A percentile compares a stretch with the other conserved stretches of the same genome.
These are phyloP conservation scores for Phytophthora sp. DNA, from an alignment of 352 stramenopile species.

Conservation along the genomic window DNA sequence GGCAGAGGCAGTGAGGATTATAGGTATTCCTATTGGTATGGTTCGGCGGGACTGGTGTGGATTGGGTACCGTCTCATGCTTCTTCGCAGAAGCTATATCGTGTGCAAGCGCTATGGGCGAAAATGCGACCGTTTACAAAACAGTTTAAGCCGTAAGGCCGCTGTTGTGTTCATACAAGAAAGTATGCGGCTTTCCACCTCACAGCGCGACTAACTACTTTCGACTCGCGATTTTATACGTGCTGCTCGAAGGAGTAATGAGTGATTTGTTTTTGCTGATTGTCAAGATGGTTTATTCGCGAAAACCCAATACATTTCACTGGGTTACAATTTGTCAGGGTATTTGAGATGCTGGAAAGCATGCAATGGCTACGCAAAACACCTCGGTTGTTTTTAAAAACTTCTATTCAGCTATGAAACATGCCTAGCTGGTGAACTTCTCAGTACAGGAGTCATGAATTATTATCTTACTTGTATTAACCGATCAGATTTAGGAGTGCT, in stretches of 20 bases:
- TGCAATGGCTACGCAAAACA: background rate
- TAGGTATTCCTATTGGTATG: constrained; percentile 22
- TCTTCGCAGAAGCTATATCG: constrained; percentile 15
- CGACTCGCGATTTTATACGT: constrained; percentile 12
- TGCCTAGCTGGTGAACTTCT: constrained; percentile 11
- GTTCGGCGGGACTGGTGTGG: constrained; percentile 3
- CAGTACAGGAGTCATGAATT: background rate
- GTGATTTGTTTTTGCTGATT: constrained; percentile 27
- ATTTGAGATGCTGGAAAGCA: constrained; percentile 28
- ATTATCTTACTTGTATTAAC: constrained; percentile 13
- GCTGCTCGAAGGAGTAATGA: constrained; percentile 28
- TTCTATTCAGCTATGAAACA: constrained; percentile 21
- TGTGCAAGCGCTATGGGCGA: background rate
- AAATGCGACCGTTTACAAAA: background rate
- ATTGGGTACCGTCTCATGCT: constrained; percentile 19
- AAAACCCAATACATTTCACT: constrained; percentile 28
- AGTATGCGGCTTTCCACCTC: constrained; percentile 8
- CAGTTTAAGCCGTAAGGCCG: background rate
- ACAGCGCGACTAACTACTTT: constrained; percentile 5
- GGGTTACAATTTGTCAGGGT: constrained; percentile 24
- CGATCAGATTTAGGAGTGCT: constrained; percentile 54
- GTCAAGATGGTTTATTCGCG: constrained; percentile 10
- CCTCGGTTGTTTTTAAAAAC: background rate
- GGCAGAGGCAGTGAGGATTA: constrained; percentile 6
- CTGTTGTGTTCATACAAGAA: constrained; percentile 14